Evolutionary conservation across 1,139 yeast species (phyloP), one percentile per base, ranked within the genome.

Genomic region (Taiozyma onychis): DNA sequence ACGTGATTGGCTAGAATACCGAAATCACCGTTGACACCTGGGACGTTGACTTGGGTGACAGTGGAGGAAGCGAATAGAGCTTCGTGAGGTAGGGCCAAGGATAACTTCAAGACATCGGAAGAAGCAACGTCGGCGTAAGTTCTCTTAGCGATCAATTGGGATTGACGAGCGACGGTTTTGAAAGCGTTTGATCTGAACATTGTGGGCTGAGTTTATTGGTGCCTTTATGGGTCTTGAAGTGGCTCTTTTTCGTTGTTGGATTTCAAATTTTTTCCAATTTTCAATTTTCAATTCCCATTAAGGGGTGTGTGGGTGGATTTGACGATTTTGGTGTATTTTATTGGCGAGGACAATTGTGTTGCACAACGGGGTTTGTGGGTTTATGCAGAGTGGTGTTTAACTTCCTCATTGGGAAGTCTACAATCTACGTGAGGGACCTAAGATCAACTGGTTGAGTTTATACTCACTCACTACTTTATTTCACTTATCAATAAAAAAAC

Each of bases 1-100:
- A 93, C 96, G 81, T 93, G 99, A 77, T 89, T 86, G 65, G 99
- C 97, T 69, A 93, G 78, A 61, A 93, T 83, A 88, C 99, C 99
- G 73, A 93, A 83, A 69, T 88, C 95, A 70, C 99, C 99, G 61
- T 95, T 85, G 66, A 88, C 80, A 57, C 97, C 93, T 66, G 99
- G 99, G 64, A 93, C 79, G 77, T 93, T 93, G 62, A 95, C 99
- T 78, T 93, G 99, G 62, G 87, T 74, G 45, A 73, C 83, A 52
- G 57, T 54, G 48, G 61, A 54, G 26, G 68, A 65, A 43, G 69
- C 55, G 55, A 62, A 72, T 54, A 72, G 56, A 44, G 74, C 66
- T 72, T 84, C 83, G 71, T 86, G 90, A 57, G 97, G 97, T 65
- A 93, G 81, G 54, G 97, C 95, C 68, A 93, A 82, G 49, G 96